These are phyloP conservation scores for Larix kaempferi DNA, from an alignment of 75 land plant species.

Conservation along the genomic window DNA sequence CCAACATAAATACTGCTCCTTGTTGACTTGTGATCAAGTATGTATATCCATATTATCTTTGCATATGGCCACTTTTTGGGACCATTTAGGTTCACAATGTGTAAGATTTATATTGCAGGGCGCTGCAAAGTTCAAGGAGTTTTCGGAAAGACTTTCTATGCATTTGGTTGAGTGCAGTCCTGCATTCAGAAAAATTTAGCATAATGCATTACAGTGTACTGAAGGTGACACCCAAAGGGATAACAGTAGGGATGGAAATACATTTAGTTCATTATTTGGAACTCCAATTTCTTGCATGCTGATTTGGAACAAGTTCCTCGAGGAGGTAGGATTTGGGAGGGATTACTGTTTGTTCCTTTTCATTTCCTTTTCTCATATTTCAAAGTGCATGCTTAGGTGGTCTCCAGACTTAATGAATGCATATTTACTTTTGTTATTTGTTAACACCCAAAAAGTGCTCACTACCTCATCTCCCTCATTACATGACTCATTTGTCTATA, in stretches of 20 bases:
- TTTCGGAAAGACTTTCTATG: conserved; percentile 59
- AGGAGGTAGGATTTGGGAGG: conserved; percentile 55
- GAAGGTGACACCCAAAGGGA: conserved; percentile 25
- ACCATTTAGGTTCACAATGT: not conserved
- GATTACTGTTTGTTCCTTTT: not conserved
- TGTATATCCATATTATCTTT: not conserved
- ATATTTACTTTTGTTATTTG: not conserved
- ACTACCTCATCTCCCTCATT: too few relatives aligned
- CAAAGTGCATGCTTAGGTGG: not conserved
- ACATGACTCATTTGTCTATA: too few relatives aligned
- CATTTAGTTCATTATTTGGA: conserved; percentile 34
- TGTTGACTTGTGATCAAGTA: not conserved
- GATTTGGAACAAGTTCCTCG: conserved; percentile 75
- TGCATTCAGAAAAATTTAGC: conserved; percentile 65
- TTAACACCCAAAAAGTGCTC: too few relatives aligned
- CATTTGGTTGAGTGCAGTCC: conserved; percentile 98
- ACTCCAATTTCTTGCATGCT: conserved; percentile 57
- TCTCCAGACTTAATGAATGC: not conserved
- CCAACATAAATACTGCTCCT: not conserved
- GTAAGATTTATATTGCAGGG: conserved; percentile 45
- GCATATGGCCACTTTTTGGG: not conserved
- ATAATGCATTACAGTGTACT: conserved; percentile 44
- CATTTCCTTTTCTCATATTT: not conserved
- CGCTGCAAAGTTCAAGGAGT: conserved; percentile 76
- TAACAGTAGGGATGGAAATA: conserved; percentile 15